phyloP scores from a whole-genome alignment of 2,329 filamentous ascomycete species.

The Colletotrichum sidae region DNA sequence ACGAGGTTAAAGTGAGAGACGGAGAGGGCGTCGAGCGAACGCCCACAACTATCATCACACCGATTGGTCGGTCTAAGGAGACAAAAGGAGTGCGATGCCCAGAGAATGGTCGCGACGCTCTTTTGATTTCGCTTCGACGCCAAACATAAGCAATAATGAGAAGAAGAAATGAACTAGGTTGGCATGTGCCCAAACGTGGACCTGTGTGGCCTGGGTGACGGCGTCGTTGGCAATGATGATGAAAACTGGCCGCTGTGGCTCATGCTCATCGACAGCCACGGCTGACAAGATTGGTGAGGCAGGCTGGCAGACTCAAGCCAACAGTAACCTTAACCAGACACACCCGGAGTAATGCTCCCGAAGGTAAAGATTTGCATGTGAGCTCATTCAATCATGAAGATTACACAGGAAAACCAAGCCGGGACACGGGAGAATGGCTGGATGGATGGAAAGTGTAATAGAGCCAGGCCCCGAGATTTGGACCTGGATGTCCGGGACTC shows the following conservation, averaged over 20 bases:
- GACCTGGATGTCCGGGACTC: too few relatives aligned
- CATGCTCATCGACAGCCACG: conserved; percentile 17
- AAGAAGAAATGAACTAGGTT: conserved; percentile 28
- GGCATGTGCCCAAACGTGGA: conserved; percentile 23
- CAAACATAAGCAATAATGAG: conserved; percentile 31
- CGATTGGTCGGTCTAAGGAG: conserved; percentile 42
- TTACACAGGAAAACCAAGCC: conserved; percentile 30
- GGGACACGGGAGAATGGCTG: conserved; percentile 13
- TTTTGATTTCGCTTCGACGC: conserved; percentile 25
- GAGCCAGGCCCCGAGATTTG: too few relatives aligned
- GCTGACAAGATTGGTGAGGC: conserved; percentile 18
- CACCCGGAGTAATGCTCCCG: conserved; percentile 29
- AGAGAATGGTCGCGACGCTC: conserved; percentile 29
- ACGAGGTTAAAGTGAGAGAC: conserved; percentile 80
- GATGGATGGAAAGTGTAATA: too few relatives aligned
- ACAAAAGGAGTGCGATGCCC: conserved; percentile 34
- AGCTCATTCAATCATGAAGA: conserved; percentile 36
- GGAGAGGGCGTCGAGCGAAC: conserved; percentile 73
- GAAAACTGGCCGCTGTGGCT: conserved; percentile 5
- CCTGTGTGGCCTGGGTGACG: conserved; percentile 24
- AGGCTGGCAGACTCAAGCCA: conserved; percentile 26
- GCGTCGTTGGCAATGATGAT: conserved; percentile 11
- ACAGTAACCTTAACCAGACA: conserved; percentile 30
- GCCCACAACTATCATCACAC: conserved; percentile 48
- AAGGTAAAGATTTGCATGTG: conserved; percentile 37